phyloP scores from a whole-genome alignment of 345 rosid species.

The Hirschfeldia incana region DNA sequence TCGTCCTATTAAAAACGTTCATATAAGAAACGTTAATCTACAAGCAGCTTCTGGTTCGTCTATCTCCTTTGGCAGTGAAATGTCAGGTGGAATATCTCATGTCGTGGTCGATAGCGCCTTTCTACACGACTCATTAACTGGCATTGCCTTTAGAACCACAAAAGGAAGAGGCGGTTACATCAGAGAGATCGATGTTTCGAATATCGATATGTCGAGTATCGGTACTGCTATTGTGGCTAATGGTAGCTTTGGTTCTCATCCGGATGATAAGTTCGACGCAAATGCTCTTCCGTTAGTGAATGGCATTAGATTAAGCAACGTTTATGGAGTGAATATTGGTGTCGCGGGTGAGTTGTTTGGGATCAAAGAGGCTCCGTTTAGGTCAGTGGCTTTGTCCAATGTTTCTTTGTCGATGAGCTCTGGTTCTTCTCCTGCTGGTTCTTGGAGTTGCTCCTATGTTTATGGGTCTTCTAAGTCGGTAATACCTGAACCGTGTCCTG shows the following conservation, averaged over 20 bases:
- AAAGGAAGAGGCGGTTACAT: constrained; percentile 62
- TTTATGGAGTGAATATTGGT: constrained; percentile 43
- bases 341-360: constrained; percentile 52
- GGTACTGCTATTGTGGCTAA: constrained; percentile 44
- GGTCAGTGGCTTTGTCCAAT: constrained; percentile 46
- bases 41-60: constrained; percentile 49
- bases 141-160: constrained; percentile 51
- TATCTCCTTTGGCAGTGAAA: constrained; percentile 62
- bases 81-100: constrained; percentile 57
- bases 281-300: constrained; percentile 49
- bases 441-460: constrained; percentile 51
- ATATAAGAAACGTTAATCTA: constrained; percentile 45
- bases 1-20: constrained; percentile 44
- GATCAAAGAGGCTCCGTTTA: constrained; percentile 49
- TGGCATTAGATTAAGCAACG: constrained; percentile 43
- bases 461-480: constrained; percentile 42
- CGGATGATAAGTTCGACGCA: constrained; percentile 49
- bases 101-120: constrained; percentile 42
- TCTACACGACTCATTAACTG: constrained; percentile 38
- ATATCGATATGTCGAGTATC: constrained; percentile 41
- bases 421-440: constrained; percentile 1
- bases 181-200: constrained; percentile 45
- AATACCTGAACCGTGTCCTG: constrained; percentile 46
- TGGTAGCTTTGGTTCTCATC: constrained; percentile 56
- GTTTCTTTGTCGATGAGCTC: constrained; percentile 45